These are phyloP conservation scores for Citrus glauca DNA, from an alignment of 345 rosid genomes.

Conservation along the genomic window DNA sequence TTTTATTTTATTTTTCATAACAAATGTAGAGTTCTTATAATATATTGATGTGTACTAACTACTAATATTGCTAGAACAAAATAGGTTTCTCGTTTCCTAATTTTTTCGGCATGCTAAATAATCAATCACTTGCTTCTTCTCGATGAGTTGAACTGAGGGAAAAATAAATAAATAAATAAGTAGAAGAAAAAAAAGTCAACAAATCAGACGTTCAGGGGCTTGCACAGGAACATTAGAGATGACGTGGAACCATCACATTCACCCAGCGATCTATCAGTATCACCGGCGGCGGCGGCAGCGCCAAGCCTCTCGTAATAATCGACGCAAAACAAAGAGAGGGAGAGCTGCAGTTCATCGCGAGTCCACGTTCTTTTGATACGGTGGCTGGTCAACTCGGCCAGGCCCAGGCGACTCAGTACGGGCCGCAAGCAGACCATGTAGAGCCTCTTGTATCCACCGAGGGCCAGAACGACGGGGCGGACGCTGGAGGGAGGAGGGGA, in stretches of 20 bases:
- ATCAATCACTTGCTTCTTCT: too few species aligned
- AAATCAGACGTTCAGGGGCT: conserved; percentile 72
- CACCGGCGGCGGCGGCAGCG: not conserved
- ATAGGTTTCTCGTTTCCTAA: not conserved
- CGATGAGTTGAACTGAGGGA: not conserved
- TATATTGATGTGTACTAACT: not conserved
- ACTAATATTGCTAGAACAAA: not conserved
- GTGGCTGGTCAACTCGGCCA: conserved; percentile 9
- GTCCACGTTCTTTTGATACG: conserved; percentile 34
- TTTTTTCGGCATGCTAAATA: not conserved
- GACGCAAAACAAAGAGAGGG: conserved; percentile 80
- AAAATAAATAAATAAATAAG: not conserved
- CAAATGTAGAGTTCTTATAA: not conserved
- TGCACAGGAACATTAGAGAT: conserved; percentile 86
- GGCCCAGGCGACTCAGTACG: conserved; percentile 38
- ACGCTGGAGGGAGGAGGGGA: conserved; percentile 55
- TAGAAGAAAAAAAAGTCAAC: not conserved
- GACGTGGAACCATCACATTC: conserved; percentile 46
- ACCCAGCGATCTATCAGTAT: not conserved
- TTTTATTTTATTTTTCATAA: not conserved
- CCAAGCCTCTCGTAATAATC: conserved; percentile 77
- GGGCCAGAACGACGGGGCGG: conserved; percentile 75
- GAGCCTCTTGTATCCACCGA: conserved; percentile 85
- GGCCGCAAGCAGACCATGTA: conserved; percentile 80
- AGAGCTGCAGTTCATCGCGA: conserved; percentile 72